A percentile compares a stretch with the other conserved stretches of the same genome.
Evolutionary conservation across 495 filamentous ascomycete species (phyloP).

Genomic region (Bathelium albidoporum): DNA sequence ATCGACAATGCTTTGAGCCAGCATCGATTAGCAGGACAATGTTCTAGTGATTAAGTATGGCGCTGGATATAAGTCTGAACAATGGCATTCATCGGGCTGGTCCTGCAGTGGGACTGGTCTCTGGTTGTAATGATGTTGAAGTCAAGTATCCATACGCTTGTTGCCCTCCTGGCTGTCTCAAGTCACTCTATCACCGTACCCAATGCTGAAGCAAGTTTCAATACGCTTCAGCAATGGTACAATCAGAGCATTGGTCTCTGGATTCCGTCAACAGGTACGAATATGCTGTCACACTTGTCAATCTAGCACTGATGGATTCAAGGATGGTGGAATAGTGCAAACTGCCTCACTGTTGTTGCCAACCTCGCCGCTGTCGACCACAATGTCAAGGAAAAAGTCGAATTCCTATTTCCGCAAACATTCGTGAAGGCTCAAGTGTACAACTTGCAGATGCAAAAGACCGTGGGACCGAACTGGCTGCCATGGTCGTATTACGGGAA

Average conservation of each 20-base stretch:
- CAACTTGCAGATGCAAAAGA: conserved; percentile 16
- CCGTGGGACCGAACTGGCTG: conserved; percentile 2
- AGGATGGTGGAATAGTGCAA: conserved; percentile 20
- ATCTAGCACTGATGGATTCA: background rate
- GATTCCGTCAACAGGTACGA: conserved; percentile 12
- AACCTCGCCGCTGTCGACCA: conserved; percentile 15
- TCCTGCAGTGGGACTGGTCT: background rate
- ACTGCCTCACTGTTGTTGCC: conserved; percentile 19
- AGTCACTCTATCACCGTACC: conserved; percentile 4
- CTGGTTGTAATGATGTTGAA: background rate
- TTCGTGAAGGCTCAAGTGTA: conserved; percentile 12
- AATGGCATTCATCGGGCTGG: background rate
- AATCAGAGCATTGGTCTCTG: conserved; percentile 18
- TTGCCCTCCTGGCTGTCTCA: background rate
- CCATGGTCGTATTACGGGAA: conserved; percentile 6
- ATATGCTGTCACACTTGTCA: background rate
- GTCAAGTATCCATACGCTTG: background rate
- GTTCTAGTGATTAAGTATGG: background rate
- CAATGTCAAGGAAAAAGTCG: conserved; percentile 8
- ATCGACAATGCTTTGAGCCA: background rate
- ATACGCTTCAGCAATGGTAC: conserved; percentile 18
- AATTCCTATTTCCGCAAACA: conserved; percentile 14
- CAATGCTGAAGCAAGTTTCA: conserved; percentile 11
- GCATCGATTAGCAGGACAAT: background rate
- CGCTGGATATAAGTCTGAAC: background rate